Conservation (phyloP, 352 stramenopile species). For the Albugo candida region DNA sequence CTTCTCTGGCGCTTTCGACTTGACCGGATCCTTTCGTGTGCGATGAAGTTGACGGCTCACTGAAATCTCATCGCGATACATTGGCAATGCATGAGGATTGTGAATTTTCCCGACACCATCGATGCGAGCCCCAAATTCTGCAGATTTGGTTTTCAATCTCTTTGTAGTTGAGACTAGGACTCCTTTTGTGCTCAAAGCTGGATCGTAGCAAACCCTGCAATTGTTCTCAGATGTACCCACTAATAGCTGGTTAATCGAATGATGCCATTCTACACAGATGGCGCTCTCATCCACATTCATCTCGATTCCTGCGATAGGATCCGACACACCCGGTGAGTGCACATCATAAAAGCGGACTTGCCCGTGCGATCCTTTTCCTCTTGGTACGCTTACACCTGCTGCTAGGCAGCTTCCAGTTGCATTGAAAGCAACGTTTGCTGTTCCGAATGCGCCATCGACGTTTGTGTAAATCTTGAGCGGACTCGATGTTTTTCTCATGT, state of each 20-base stretch:
- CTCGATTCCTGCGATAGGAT: conserved; percentile 32
- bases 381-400: conserved; percentile 49
- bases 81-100: conserved; percentile 58
- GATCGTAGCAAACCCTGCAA: conserved; percentile 57
- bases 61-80: conserved; percentile 50
- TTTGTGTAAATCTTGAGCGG: conserved; percentile 36
- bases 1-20: conserved; percentile 52
- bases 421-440: conserved; percentile 69
- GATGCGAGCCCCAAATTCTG: conserved; percentile 43
- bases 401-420: conserved; percentile 40
- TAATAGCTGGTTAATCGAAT: conserved; percentile 67
- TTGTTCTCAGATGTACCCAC: conserved; percentile 39
- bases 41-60: conserved; percentile 62
- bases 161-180: conserved; percentile 66
- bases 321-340: conserved; percentile 23
- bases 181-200: conserved; percentile 45
- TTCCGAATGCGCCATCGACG: conserved; percentile 52
- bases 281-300: conserved; percentile 70
- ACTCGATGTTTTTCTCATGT: conserved; percentile 36
- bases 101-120: conserved; percentile 48
- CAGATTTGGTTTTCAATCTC: conserved; percentile 34
- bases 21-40: conserved; percentile 38
- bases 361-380: conserved; percentile 26
- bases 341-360: conserved; percentile 63
- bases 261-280: conserved; percentile 68